phyloP scores from a whole-genome alignment of 768 basidiomycete species.

The Paxillus involutus region DNA sequence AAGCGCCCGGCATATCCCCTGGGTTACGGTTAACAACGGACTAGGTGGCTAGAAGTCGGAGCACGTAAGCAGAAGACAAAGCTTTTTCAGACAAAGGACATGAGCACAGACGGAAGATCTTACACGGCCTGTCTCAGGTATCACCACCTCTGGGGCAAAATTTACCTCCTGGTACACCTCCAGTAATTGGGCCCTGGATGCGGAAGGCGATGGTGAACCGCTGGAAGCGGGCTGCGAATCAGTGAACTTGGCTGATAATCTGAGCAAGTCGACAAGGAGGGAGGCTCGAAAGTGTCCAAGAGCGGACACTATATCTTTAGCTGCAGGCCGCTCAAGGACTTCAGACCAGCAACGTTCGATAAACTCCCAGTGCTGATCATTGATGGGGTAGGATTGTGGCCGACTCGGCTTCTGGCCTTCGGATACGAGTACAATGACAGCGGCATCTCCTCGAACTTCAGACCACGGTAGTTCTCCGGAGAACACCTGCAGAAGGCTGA shows the following conservation, averaged over 20 bases:
- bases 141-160: too few relatives aligned
- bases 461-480: constrained; percentile 16
- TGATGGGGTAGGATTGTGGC: too few relatives aligned
- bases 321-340: neutral
- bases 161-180: too few relatives aligned
- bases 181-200: too few relatives aligned
- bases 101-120: too few relatives aligned
- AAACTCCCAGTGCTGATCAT: constrained; percentile 4
- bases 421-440: constrained; percentile 4
- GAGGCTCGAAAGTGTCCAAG: neutral
- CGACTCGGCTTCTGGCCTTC: constrained; percentile 7
- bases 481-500: constrained; percentile 17
- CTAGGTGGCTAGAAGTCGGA: too few relatives aligned
- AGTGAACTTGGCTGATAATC: neutral
- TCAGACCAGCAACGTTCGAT: constrained; percentile 9
- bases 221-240: too few relatives aligned
- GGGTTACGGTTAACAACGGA: too few relatives aligned
- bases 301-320: neutral
- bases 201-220: too few relatives aligned
- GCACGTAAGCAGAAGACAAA: neutral
- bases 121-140: too few relatives aligned
- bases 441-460: neutral
- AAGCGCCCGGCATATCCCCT: too few relatives aligned
- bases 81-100: too few relatives aligned
- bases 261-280: neutral